Percentiles rank a stretch among this genome's conserved stretches.
Evolutionary conservation across 169 alveolate species (phyloP).

Genomic region (Condylostoma magnum): DNA sequence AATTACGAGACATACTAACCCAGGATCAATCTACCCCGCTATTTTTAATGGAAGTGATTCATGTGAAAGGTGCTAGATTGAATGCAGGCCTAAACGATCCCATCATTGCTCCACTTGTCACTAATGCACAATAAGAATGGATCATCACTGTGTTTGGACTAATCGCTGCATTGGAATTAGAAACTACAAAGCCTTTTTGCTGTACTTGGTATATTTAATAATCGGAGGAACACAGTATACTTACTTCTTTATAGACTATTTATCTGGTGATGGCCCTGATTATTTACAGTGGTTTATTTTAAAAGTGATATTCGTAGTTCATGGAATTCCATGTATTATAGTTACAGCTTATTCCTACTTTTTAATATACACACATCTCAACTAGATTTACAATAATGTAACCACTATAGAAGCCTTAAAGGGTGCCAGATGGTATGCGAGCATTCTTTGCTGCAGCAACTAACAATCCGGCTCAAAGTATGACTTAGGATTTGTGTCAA

Average conservation of each 20-base stretch:
- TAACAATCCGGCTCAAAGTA: background rate
- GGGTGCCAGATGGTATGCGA: slow-evolving; percentile 1
- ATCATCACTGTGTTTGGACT: slow-evolving; percentile 90
- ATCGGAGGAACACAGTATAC: slow-evolving; percentile 3
- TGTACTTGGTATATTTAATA: background rate
- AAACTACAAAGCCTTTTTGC: slow-evolving; percentile 52
- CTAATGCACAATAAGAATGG: slow-evolving; percentile 78
- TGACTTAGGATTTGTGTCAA: background rate
- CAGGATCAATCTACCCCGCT: too few relatives aligned
- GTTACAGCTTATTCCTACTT: background rate
- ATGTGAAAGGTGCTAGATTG: slow-evolving; percentile 21
- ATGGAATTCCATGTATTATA: background rate
- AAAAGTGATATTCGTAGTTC: background rate
- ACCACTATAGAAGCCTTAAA: slow-evolving; percentile 19
- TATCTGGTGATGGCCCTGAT: background rate
- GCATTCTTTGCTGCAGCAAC: background rate
- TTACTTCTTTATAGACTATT: background rate
- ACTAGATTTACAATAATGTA: background rate
- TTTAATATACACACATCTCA: background rate
- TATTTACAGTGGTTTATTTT: background rate
- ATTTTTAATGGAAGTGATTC: too few relatives aligned
- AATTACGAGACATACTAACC: too few relatives aligned
- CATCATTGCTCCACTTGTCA: slow-evolving; percentile 82
- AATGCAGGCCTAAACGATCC: slow-evolving; percentile 65
- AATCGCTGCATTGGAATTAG: slow-evolving; percentile 78